Evolutionary conservation across 352 stramenopile species (phyloP).

Genomic region (Phytopythium helicoides): DNA sequence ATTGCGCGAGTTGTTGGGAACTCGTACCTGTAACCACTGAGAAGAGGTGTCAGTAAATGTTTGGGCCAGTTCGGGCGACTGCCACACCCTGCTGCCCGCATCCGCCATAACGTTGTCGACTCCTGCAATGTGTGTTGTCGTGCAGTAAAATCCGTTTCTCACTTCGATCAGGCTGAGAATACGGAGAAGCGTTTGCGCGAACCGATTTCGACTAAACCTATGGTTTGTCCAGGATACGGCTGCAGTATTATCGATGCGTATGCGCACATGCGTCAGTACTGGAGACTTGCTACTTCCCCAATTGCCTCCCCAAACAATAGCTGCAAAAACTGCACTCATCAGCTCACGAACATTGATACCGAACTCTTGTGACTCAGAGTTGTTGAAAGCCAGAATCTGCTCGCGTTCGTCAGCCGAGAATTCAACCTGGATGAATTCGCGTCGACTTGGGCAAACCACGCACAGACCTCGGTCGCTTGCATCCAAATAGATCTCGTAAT

Average conservation of each 20-base stretch:
- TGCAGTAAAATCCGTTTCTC: conserved; percentile 8
- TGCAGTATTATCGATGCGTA: conserved; percentile 16
- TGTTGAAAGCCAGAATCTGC: too few relatives aligned
- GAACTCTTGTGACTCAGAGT: too few relatives aligned
- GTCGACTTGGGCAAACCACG: too few relatives aligned
- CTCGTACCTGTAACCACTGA: conserved; percentile 8
- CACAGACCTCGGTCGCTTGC: too few relatives aligned
- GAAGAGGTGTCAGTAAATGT: conserved; percentile 11
- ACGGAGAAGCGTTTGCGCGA: conserved; percentile 10
- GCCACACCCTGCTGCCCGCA: conserved; percentile 16
- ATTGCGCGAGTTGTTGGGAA: conserved; percentile 12
- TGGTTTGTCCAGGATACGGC: conserved; percentile 9
- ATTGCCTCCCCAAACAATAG: conserved; percentile 5
- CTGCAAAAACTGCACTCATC: conserved; percentile 11
- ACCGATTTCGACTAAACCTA: conserved; percentile 6
- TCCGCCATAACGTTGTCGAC: conserved; percentile 11
- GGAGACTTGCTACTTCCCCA: neutral
- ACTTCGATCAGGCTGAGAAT: conserved; percentile 10
- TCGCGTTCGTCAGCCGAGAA: too few relatives aligned
- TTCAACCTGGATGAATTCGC: too few relatives aligned
- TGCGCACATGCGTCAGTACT: neutral
- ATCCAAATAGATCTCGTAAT: too few relatives aligned
- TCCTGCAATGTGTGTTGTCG: conserved; percentile 8
- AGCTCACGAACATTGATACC: too few relatives aligned
- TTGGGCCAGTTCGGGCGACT: conserved; percentile 3